These are phyloP conservation scores for Fusarium subglutinans DNA, from an alignment of 2,329 filamentous ascomycete species.

Conservation along the genomic window DNA sequence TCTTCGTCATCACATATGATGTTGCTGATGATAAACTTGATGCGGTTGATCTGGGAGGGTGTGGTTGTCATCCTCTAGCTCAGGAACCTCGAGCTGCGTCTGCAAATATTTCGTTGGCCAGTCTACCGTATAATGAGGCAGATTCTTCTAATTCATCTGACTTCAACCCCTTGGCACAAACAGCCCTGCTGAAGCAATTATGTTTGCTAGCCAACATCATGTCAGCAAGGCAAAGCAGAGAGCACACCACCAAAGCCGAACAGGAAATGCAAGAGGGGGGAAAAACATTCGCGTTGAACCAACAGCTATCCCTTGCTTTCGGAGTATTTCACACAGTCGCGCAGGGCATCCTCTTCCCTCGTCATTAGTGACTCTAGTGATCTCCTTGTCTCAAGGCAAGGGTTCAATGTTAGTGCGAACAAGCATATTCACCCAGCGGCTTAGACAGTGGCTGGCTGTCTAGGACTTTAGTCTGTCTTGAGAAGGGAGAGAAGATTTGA, in stretches of 20 bases:
- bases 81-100: slow-evolving; percentile 5
- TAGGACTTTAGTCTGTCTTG: neutral
- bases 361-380: neutral
- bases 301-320: neutral
- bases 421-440: neutral
- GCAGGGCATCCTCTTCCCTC: neutral
- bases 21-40: neutral
- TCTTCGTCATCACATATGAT: slow-evolving; percentile 1
- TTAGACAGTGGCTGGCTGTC: slow-evolving; percentile 12
- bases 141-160: neutral
- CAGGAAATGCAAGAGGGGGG: neutral
- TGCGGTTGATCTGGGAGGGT: neutral
- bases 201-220: neutral
- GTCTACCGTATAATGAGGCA: neutral
- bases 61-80: slow-evolving; percentile 10
- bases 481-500: slow-evolving; percentile 12
- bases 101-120: neutral
- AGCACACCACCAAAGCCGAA: neutral
- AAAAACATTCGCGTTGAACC: neutral
- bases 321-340: neutral
- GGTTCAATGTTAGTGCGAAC: neutral
- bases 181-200: neutral
- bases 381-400: slow-evolving; percentile 27
- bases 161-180: neutral
- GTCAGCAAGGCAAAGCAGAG: neutral